Evolutionary conservation across 176 grass and related monocot species (phyloP).

Genomic region (Rhynchospora pubera): DNA sequence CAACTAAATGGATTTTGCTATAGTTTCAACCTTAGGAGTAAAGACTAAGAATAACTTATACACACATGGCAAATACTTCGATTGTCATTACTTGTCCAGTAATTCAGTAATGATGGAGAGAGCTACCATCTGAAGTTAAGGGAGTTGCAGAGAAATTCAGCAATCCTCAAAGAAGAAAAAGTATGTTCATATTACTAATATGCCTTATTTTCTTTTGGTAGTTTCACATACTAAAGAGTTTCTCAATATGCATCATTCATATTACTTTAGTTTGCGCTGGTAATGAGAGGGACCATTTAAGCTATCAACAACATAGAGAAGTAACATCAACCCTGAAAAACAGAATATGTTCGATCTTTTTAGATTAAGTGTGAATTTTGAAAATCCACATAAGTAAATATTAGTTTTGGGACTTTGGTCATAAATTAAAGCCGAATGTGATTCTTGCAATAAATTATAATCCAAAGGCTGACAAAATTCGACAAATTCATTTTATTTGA

Average conservation of each 20-base stretch:
- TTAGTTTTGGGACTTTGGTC: too few relatives aligned
- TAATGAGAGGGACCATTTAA: not conserved
- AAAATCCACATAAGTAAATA: too few relatives aligned
- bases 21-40: slow-evolving; percentile 44
- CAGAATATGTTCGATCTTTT: not conserved
- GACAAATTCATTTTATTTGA: too few relatives aligned
- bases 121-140: not conserved
- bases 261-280: not conserved
- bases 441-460: too few relatives aligned
- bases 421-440: too few relatives aligned
- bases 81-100: not conserved
- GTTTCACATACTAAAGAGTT: not conserved
- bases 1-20: slow-evolving; percentile 29
- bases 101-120: not conserved
- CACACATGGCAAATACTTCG: slow-evolving; percentile 5
- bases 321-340: not conserved
- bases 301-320: not conserved
- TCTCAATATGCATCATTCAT: not conserved
- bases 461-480: too few relatives aligned
- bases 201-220: too few relatives aligned
- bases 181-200: not conserved
- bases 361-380: not conserved
- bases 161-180: not conserved
- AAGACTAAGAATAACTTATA: slow-evolving; percentile 51
- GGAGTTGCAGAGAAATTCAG: not conserved